Percentiles rank a stretch among this genome's conserved stretches.
These are phyloP conservation scores for Xylaria polymorpha DNA, from an alignment of 2,329 filamentous ascomycete genomes.

Conservation along the genomic window DNA sequence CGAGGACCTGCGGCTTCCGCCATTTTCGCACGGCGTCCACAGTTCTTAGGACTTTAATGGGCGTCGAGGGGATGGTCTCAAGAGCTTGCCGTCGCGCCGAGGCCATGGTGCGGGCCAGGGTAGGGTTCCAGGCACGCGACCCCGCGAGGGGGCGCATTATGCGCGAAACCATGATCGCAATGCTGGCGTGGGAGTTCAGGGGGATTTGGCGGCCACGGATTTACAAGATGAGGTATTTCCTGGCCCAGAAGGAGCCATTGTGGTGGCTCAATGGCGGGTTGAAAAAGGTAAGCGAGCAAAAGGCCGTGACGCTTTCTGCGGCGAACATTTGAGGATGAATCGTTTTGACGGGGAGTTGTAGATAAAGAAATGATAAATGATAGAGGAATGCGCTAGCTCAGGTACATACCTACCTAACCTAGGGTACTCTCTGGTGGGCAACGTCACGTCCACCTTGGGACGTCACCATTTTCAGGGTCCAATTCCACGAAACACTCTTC, in stretches of 20 bases:
- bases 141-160: constrained; percentile 40
- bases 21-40: constrained; percentile 77
- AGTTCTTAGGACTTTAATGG: constrained; percentile 80
- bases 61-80: constrained; percentile 65
- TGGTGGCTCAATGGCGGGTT: constrained; percentile 43
- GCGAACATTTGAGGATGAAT: constrained; percentile 48
- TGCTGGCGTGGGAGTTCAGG: constrained; percentile 2
- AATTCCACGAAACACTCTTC: background rate
- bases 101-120: constrained; percentile 43
- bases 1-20: constrained; percentile 72
- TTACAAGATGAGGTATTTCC: constrained; percentile 40
- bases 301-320: constrained; percentile 50
- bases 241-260: constrained; percentile 44
- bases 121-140: constrained; percentile 41
- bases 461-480: constrained; percentile 33
- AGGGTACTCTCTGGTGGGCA: background rate
- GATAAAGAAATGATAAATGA: constrained; percentile 21
- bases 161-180: constrained; percentile 43
- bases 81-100: constrained; percentile 37
- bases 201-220: constrained; percentile 20
- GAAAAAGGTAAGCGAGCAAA: constrained; percentile 26
- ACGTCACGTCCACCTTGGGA: constrained; percentile 4
- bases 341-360: constrained; percentile 5
- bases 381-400: background rate
- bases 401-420: background rate